Evolutionary conservation across 108 stramenopile species (phyloP), one percentile per base, ranked within the genome.

Genomic region (Nannochloropsis granulata): DNA sequence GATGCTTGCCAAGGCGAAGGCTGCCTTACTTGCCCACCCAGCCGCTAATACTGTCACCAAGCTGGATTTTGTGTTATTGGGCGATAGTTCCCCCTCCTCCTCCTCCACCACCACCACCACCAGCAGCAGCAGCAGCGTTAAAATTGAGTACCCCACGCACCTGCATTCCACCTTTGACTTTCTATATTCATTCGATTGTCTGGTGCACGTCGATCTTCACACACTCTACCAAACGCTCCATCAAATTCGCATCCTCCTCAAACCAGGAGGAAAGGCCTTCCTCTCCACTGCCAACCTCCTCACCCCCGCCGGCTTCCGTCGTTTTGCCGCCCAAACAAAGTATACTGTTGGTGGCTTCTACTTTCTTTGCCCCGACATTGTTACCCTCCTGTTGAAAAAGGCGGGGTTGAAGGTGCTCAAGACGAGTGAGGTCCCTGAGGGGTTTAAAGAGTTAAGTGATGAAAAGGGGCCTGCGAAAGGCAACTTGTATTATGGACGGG

Each of bases 181-280:
- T 12, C 44, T 87, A 8, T 80, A 83, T 46, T 79, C 78, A 13
- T 87, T 83, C 80, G 86, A 87, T 43, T 82, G 83, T 10, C 80
- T 87, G 8, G 86, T 87, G n/a, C 86, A 87, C 86, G 83, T 83
- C 26, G 86, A 87, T 46, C 80, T 87, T 24, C 86, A 87, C 86
- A 80, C 79, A 44, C 78, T 82, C 83, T 79, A 83, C 46, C 79
- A 56, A 43, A 83, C 82, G 79, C 85, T 93, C 25, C 82, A 89
- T 11, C 90, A 93, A 82, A 90, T 92, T 13, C 88, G 86, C 34
- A 44, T 89, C 78, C 90, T 92, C 23, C 45, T 93, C 45, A 92
- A 90, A 80, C 90, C 91, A 11, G 91, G 92, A 13, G 93, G 93
- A 2, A 91, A 84, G 82, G 89, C 92, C 24, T 82, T 92, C 19